Evolutionary conservation across 1,284 basidiomycete genomes (phyloP), one percentile per base, ranked within the genome.

Genomic region (Melampsora americana): DNA sequence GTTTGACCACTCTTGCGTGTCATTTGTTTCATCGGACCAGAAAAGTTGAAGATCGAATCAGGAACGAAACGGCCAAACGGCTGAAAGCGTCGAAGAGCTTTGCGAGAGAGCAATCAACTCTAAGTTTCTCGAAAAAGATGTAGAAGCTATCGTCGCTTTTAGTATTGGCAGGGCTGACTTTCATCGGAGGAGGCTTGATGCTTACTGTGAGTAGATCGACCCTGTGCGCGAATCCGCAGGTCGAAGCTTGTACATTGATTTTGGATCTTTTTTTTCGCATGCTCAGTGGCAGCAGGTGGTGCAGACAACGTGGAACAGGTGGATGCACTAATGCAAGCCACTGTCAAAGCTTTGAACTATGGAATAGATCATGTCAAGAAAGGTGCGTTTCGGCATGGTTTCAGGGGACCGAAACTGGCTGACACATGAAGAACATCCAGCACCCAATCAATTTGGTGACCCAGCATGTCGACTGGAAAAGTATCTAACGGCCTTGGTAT

Each of bases 151-250:
- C n/a, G 60, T 76, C 16, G 23, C 53, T 28, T 76, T 76, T 69
- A 76, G 64, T 26, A 76, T 76, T 32, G 73, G 73, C 1, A 65
- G 66, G 39, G 73, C 73, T 46, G 73, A 76, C 44, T 76, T 62
- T 69, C 73, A 76, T 39, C 73, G 73, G 5, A 44, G 73, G 50
- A 60, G 73, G 32, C 66, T 76, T 61, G 73, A 76, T 62, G 66
- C 73, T 11, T 76, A 76, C 50, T 61, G 73, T 69, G 62, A 76
- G 73, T 44, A 39, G 20, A 42, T 35, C 20, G 23, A 18, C 30
- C 7, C 16, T 12, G n/a, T 60, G 30, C 6, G 56, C 56, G 1
- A 26, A 26, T 26, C 0, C 1, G n/a, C 23, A 11, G 28, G 5
- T 48, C 4, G 56, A 26, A 59, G 7, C 23, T 59, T 30, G 7